These are phyloP conservation scores for Plasmodium gallinaceum DNA, from an alignment of 169 alveolate genomes.

Conservation along the genomic window DNA sequence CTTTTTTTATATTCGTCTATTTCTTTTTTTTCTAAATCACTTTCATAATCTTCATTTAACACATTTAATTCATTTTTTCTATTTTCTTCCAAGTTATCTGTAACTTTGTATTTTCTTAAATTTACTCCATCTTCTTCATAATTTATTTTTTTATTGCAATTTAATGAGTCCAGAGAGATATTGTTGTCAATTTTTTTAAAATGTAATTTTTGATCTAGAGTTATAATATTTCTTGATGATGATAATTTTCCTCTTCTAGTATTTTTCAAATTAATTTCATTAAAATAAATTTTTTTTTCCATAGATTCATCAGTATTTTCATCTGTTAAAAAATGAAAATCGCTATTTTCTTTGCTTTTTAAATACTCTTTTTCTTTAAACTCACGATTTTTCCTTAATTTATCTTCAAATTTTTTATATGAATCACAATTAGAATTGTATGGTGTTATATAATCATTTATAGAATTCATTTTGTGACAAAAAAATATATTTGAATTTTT, in stretches of 20 bases:
- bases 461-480: not conserved
- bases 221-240: not conserved
- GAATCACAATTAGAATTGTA: not conserved
- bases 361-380: not conserved
- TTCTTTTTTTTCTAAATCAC: constrained; percentile 1
- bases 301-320: constrained; percentile 23
- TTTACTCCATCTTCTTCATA: not conserved
- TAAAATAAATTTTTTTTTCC: not conserved
- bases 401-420: not conserved
- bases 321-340: constrained; percentile 35
- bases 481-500: constrained; percentile 6
- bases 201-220: not conserved
- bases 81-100: not conserved
- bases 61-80: too few species aligned
- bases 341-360: constrained; percentile 4
- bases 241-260: not conserved
- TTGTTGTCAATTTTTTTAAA: not conserved
- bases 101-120: not conserved
- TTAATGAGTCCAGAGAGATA: not conserved
- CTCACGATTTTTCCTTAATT: not conserved
- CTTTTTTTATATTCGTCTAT: constrained; percentile 4
- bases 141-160: not conserved
- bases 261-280: constrained; percentile 1
- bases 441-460: not conserved
- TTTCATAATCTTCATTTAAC: too few species aligned